phyloP scores from a whole-genome alignment of 1,284 basidiomycete genomes.

The Ceratobasidium sp. region DNA sequence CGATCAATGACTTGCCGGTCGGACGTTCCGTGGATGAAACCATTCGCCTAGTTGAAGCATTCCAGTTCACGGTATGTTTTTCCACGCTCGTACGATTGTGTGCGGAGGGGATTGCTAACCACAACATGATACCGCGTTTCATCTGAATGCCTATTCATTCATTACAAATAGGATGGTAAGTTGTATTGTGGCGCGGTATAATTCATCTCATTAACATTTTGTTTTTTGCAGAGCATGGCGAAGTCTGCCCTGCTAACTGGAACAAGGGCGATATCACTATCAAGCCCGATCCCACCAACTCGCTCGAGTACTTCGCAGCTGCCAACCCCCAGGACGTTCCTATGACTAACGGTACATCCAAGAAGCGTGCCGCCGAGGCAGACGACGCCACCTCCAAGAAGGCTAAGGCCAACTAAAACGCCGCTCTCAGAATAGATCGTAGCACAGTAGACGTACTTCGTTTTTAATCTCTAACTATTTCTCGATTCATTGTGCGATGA shows the following conservation, averaged over 20 bases:
- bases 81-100: neutral
- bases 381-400: constrained; percentile 34
- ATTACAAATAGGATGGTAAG: constrained; percentile 38
- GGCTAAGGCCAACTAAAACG: constrained; percentile 33
- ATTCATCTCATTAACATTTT: constrained; percentile 1
- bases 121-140: too few species aligned
- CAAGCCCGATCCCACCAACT: constrained; percentile 73
- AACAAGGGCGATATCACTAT: constrained; percentile 74
- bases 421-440: neutral
- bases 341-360: constrained; percentile 35
- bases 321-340: constrained; percentile 37
- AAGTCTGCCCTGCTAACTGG: constrained; percentile 92
- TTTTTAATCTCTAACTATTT: neutral
- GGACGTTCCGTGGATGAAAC: constrained; percentile 91
- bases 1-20: constrained; percentile 87
- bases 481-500: too few species aligned
- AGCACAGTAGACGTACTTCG: neutral
- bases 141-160: neutral
- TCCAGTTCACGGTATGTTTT: constrained; percentile 77
- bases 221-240: constrained; percentile 68
- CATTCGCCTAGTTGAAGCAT: constrained; percentile 83
- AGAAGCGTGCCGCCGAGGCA: constrained; percentile 34
- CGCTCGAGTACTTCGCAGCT: constrained; percentile 72
- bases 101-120: too few species aligned
- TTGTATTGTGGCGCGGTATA: neutral